A percentile compares a stretch with the other conserved stretches of the same genome.
These are phyloP conservation scores for Nigrospora osmanthi DNA, from an alignment of 2,329 filamentous ascomycete species.

Conservation along the genomic window DNA sequence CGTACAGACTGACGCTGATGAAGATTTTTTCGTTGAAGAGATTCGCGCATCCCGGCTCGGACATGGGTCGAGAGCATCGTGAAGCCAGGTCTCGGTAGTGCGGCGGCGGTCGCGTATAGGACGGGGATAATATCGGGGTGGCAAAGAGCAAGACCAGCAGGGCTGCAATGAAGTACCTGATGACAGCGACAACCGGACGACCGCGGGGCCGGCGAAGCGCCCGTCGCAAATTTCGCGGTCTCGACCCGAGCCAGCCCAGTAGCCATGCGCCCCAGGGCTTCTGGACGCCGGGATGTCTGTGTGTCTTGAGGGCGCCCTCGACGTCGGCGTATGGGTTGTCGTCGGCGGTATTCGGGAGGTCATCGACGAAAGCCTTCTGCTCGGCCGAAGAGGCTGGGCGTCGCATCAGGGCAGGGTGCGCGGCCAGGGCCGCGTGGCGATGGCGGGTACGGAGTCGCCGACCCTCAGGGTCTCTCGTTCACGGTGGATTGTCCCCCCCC, in stretches of 20 bases:
- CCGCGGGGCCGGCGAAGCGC: constrained; percentile 8
- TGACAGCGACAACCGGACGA: constrained; percentile 3
- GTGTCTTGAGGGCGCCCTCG: background rate
- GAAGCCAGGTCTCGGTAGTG: constrained; percentile 27
- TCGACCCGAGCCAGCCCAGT: constrained; percentile 8
- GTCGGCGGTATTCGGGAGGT: background rate
- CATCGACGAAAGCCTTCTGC: background rate
- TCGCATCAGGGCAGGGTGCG: background rate
- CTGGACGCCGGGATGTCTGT: background rate
- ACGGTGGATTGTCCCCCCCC: too few relatives aligned
- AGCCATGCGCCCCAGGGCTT: constrained; percentile 4
- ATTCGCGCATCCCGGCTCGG: constrained; percentile 27
- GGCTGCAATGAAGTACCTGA: constrained; percentile 16
- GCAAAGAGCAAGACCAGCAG: constrained; percentile 21
- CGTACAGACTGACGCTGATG: constrained; percentile 65
- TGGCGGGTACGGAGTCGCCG: too few relatives aligned
- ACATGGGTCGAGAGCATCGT: constrained; percentile 18
- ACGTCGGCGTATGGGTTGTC: background rate
- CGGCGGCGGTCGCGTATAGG: constrained; percentile 29
- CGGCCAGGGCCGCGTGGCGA: too few relatives aligned
- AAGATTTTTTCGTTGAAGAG: constrained; percentile 57
- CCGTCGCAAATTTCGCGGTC: constrained; percentile 11
- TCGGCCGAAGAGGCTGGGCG: background rate
- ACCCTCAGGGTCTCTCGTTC: too few relatives aligned
- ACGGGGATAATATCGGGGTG: constrained; percentile 31